phyloP scores from a whole-genome alignment of 768 basidiomycete genomes.

The Tylopilus plumbeoviolaceoides region DNA sequence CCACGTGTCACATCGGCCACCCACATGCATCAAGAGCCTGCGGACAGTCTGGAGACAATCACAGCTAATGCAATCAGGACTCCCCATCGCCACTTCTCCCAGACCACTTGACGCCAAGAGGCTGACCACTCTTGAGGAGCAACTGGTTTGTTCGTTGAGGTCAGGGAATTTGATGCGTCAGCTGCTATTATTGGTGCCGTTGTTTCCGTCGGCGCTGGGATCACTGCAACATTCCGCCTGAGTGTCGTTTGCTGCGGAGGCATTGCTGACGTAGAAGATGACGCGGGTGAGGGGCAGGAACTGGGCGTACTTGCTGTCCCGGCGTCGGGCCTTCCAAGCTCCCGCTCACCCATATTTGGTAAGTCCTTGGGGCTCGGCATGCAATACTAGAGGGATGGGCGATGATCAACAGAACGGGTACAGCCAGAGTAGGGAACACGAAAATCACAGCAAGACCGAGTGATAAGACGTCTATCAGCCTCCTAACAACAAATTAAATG shows the following conservation, averaged over 20 bases:
- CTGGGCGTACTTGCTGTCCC: constrained; percentile 21
- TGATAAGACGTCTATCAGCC: constrained; percentile 21
- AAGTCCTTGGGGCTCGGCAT: constrained; percentile 60
- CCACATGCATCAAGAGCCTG: constrained; percentile 33
- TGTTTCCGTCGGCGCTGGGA: constrained; percentile 17
- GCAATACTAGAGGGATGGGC: constrained; percentile 54
- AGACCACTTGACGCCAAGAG: constrained; percentile 61
- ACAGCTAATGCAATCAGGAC: constrained; percentile 74
- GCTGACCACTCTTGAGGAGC: constrained; percentile 50
- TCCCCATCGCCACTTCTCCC: constrained; percentile 86
- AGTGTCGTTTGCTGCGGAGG: constrained; percentile 19
- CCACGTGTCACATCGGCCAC: background rate
- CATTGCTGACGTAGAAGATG: constrained; percentile 20
- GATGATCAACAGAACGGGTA: constrained; percentile 17
- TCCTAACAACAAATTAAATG: constrained; percentile 17
- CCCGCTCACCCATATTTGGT: constrained; percentile 91
- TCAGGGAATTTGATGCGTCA: constrained; percentile 21
- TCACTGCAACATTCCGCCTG: constrained; percentile 18
- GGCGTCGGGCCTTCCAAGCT: constrained; percentile 48
- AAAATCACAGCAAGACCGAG: constrained; percentile 16
- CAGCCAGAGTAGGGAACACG: constrained; percentile 13
- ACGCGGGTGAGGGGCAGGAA: constrained; percentile 13
- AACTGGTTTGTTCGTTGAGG: constrained; percentile 26
- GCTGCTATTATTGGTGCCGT: constrained; percentile 3
- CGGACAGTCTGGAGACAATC: constrained; percentile 71